phyloP scores from a whole-genome alignment of 2,329 filamentous ascomycete genomes.

The Teratosphaeria zuluensis region DNA sequence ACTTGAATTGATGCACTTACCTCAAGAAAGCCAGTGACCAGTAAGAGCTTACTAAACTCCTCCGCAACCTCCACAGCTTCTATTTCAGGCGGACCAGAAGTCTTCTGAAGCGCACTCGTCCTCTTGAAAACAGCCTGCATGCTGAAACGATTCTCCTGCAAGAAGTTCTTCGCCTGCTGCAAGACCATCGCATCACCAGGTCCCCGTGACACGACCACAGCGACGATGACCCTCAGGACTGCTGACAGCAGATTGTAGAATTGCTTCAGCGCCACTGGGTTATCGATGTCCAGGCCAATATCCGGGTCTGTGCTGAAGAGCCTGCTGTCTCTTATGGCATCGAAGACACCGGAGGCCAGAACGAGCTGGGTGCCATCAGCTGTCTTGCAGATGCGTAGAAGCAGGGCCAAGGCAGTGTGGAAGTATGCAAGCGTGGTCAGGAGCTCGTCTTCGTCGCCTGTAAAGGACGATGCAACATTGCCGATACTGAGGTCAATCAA shows the following conservation, averaged over 20 bases:
- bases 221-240: conserved; percentile 70
- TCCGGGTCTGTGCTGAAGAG: conserved; percentile 88
- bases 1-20: conserved; percentile 39
- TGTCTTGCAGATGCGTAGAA: conserved; percentile 76
- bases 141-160: conserved; percentile 71
- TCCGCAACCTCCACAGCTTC: conserved; percentile 69
- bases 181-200: conserved; percentile 65
- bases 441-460: conserved; percentile 37
- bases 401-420: conserved; percentile 68
- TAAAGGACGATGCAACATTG: conserved; percentile 59
- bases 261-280: conserved; percentile 60
- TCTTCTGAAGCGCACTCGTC: conserved; percentile 57
- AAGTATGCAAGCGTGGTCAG: conserved; percentile 49
- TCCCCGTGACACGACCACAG: conserved; percentile 71
- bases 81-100: conserved; percentile 27
- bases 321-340: conserved; percentile 67
- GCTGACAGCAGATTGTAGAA: conserved; percentile 79
- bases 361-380: conserved; percentile 75
- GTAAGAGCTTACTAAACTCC: conserved; percentile 72
- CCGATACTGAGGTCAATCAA: conserved; percentile 80
- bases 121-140: conserved; percentile 87
- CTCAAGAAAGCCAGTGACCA: conserved; percentile 75
- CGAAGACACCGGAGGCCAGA: conserved; percentile 82
- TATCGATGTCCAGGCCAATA: conserved; percentile 67
- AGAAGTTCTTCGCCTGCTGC: conserved; percentile 67